Percentiles rank a stretch among this genome's conserved stretches.
Evolutionary conservation across 495 filamentous ascomycete species (phyloP).

Genomic region (Lophiostoma macrostomum): DNA sequence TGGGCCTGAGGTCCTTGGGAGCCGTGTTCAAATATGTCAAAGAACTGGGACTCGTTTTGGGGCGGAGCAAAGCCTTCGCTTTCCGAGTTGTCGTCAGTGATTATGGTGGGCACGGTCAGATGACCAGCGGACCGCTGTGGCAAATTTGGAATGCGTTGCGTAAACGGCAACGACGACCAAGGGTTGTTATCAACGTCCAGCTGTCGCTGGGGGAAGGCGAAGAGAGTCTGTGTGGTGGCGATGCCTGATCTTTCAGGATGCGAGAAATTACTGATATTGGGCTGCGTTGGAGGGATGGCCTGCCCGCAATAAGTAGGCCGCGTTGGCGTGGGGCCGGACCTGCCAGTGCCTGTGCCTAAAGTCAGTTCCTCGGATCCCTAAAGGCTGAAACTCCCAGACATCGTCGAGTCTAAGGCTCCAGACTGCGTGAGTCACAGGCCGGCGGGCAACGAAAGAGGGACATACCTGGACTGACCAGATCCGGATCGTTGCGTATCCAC

Average conservation of each 20-base stretch:
- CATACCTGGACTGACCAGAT: background rate
- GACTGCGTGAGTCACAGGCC: background rate
- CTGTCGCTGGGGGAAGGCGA: conserved; percentile 16
- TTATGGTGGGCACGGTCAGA: conserved; percentile 24
- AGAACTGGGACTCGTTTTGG: conserved; percentile 5
- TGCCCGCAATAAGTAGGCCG: too few species aligned
- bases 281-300: too few species aligned
- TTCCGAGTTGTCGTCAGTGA: conserved; percentile 17
- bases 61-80: conserved; percentile 25
- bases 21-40: conserved; percentile 10
- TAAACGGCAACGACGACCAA: conserved; percentile 10
- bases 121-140: conserved; percentile 25
- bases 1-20: conserved; percentile 27
- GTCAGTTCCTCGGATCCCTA: background rate
- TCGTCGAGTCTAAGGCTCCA: background rate
- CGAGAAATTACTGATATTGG: too few species aligned
- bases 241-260: conserved; percentile 21
- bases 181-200: conserved; percentile 1
- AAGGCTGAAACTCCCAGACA: conserved; percentile 26
- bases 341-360: conserved; percentile 3
- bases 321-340: conserved; percentile 2
- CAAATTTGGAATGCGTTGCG: conserved; percentile 15
- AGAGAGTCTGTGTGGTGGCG: conserved; percentile 17
- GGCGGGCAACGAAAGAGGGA: background rate
- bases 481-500: background rate